Base-by-base conservation (phyloP, 1,284 basidiomycete species). In the Rhodotorula sp. region DNA sequence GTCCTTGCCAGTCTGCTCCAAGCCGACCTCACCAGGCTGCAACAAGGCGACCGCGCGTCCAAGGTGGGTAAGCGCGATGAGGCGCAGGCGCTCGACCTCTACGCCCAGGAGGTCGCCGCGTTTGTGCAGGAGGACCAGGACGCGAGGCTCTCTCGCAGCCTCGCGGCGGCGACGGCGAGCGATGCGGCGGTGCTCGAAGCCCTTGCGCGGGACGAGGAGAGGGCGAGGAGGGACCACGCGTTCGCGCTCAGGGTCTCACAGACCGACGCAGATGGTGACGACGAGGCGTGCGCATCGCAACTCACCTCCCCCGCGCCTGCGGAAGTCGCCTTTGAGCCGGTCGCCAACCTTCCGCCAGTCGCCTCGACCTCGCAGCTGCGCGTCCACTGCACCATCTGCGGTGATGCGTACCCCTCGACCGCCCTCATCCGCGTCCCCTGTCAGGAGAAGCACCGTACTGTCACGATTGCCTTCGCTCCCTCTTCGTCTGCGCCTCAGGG, bases 381-480 rank as follows among this genome's bases (percentile, higher is more conserved):
- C 29, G 29, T 21, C 29, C 32, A 54, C 8, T 54, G 53, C 32
- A 54, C 48, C 93, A 19, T 82, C 84, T 79, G 93, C 89, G 5
- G 90, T 92, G 94, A 86, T 88, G 0, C 92, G 88, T 73, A 94
- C 90, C 62, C 89, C 88, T 64, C 84, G 86, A 19, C 4, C 1
- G 17, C 0, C 3, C 15, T 3, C 6, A 21, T 15, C 32, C n/a
- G 13, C 32, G 36, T 39, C 3, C 21, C 57, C 17, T 70, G 69
- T 48, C 78, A 78, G 25, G 84, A 85, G 63, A 6, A 19, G 6
- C 82, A 85, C 68, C 80, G 64, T 85, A 85, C 71, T 83, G 83
- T 67, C 76, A 76, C n/a, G 76, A 50, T 4, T 86, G 85, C 71
- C 57, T 84, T 29, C 78, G 81, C 4, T 75, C 81, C 27, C 81